Percentiles rank a stretch among this genome's conserved stretches.
Conservation (phyloP, 2,329 filamentous ascomycete genomes). For the Truncatella angustata region DNA sequence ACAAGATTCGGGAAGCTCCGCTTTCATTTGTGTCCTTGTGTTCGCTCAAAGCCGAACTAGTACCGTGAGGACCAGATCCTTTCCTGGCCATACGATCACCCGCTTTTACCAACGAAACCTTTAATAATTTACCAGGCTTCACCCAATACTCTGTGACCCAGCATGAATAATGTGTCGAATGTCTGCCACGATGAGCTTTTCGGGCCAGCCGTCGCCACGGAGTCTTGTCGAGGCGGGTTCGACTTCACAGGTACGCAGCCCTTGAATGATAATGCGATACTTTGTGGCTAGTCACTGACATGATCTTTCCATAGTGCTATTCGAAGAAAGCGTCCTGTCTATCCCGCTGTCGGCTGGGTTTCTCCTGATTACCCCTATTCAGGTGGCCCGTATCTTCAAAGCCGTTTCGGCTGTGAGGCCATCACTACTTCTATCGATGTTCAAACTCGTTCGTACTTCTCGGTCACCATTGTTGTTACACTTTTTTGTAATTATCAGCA, state of each 20-base stretch:
- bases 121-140: conserved; percentile 8
- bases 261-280: conserved; percentile 6
- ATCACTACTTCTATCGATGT: conserved; percentile 10
- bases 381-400: conserved; percentile 10
- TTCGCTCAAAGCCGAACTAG: conserved; percentile 9
- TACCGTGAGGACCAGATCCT: conserved; percentile 9
- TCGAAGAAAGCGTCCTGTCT: conserved; percentile 9
- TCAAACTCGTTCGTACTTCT: conserved; percentile 10
- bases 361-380: conserved; percentile 8
- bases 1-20: conserved; percentile 8
- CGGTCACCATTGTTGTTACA: conserved; percentile 8
- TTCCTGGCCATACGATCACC: conserved; percentile 9
- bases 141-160: conserved; percentile 10
- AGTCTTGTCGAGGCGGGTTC: conserved; percentile 9
- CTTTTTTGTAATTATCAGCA: conserved; percentile 9
- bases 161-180: conserved; percentile 10
- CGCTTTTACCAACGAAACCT: conserved; percentile 9
- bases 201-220: conserved; percentile 1
- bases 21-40: conserved; percentile 4
- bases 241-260: conserved; percentile 8
- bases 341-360: conserved; percentile 5
- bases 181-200: conserved; percentile 7
- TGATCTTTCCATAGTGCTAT: conserved; percentile 10
- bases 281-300: conserved; percentile 6
- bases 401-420: conserved; percentile 9